These are phyloP conservation scores for Metschnikowia vanudenii DNA, from an alignment of 805 yeast genomes.

Conservation along the genomic window DNA sequence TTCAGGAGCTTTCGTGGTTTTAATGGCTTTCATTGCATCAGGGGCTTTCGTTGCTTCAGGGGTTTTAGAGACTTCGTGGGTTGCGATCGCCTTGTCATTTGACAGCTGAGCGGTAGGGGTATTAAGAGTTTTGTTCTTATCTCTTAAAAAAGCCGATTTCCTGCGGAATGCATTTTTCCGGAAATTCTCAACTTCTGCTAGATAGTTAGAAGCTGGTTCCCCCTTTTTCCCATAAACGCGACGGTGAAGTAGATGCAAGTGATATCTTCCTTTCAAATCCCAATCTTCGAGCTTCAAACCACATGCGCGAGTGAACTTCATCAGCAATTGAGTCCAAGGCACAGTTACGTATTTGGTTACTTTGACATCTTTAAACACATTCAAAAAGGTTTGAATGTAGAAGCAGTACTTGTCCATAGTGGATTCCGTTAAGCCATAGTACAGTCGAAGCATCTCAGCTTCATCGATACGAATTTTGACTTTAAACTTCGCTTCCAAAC, in stretches of 20 bases:
- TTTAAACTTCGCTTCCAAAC: conserved; percentile 7
- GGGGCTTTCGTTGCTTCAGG: background rate
- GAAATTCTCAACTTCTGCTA: conserved; percentile 11
- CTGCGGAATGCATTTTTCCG: conserved; percentile 2
- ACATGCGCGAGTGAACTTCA: conserved; percentile 11
- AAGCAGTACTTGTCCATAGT: conserved; percentile 10
- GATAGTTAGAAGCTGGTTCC: conserved; percentile 17
- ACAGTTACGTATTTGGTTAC: conserved; percentile 10
- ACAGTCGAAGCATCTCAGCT: conserved; percentile 18
- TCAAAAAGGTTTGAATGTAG: conserved; percentile 16
- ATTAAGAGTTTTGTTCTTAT: background rate
- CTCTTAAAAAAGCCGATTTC: conserved; percentile 1
- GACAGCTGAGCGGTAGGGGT: background rate
- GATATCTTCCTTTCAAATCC: conserved; percentile 19
- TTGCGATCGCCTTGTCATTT: background rate
- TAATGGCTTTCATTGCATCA: no score
- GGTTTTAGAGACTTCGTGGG: background rate
- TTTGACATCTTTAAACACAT: conserved; percentile 13
- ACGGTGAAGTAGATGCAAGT: conserved; percentile 16
- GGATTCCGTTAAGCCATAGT: conserved; percentile 15
- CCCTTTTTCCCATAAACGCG: conserved; percentile 17
- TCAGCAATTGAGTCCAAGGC: conserved; percentile 19
- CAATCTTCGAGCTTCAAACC: conserved; percentile 14
- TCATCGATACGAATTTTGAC: conserved; percentile 11
- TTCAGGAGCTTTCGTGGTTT: no score